Percentiles rank a stretch among this genome's conserved stretches.
Evolutionary conservation across 164 flowering plant genomes (phyloP).

Genomic region (Litsea cubeba): DNA sequence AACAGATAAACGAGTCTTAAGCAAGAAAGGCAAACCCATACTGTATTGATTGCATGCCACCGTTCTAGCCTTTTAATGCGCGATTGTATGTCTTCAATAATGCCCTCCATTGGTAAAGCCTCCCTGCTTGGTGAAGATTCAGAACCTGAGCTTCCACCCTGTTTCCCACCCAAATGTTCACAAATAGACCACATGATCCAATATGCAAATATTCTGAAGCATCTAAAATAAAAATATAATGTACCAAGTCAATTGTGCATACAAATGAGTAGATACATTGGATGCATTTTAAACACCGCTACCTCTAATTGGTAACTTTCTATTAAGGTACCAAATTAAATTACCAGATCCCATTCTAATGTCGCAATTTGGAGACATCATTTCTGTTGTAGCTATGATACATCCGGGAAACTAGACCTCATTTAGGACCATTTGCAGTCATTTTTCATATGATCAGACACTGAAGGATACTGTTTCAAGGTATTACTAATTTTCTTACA

Average conservation of each 20-base stretch:
- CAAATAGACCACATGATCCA: not conserved
- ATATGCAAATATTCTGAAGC: not conserved
- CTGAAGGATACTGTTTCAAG: not conserved
- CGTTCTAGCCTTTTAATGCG: slow-evolving; percentile 84
- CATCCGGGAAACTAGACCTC: not conserved
- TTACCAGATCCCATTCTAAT: too few relatives aligned
- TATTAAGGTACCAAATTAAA: too few relatives aligned
- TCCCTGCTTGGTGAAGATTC: slow-evolving; percentile 76
- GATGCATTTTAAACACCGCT: too few relatives aligned
- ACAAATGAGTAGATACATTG: too few relatives aligned
- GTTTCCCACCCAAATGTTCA: slow-evolving; percentile 18
- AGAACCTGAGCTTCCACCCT: slow-evolving; percentile 71
- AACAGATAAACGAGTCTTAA: too few relatives aligned
- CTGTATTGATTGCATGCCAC: slow-evolving; percentile 90
- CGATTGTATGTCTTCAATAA: slow-evolving; percentile 80
- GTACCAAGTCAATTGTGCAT: not conserved
- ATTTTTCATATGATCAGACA: not conserved
- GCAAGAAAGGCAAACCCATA: slow-evolving; percentile 13
- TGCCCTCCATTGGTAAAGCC: slow-evolving; percentile 52
- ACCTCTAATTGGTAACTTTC: too few relatives aligned
- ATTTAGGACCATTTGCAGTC: not conserved
- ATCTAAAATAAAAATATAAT: too few relatives aligned
- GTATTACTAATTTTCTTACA: not conserved
- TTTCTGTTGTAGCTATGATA: too few relatives aligned
- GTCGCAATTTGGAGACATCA: too few relatives aligned